phyloP scores from a whole-genome alignment of 2,329 filamentous ascomycete species.

The Exophiala sideris region DNA sequence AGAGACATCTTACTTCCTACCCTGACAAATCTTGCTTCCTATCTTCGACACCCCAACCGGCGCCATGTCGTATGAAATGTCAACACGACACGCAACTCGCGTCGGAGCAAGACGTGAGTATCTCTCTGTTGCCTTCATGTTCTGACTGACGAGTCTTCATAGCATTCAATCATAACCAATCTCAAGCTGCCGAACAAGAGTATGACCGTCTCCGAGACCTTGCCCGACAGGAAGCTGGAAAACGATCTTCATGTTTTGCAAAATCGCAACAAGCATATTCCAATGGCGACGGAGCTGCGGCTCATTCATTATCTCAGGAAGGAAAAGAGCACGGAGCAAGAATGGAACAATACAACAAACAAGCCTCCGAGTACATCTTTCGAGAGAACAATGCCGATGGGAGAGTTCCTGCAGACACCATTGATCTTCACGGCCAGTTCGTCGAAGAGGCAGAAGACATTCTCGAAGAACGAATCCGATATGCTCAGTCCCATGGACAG shows the following conservation, averaged over 20 bases:
- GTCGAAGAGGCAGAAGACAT: slow-evolving; percentile 94
- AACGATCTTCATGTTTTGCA: slow-evolving; percentile 75
- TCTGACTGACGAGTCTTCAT: slow-evolving; percentile 1
- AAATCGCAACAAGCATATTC: slow-evolving; percentile 78
- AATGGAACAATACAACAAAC: slow-evolving; percentile 85
- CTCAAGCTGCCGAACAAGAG: slow-evolving; percentile 70
- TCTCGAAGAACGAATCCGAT: slow-evolving; percentile 77
- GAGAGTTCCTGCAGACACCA: slow-evolving; percentile 73
- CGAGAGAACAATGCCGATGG: slow-evolving; percentile 83
- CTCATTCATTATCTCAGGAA: slow-evolving; percentile 78
- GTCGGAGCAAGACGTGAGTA: slow-evolving; percentile 26
- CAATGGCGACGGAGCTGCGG: slow-evolving; percentile 74
- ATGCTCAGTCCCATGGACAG: slow-evolving; percentile 70
- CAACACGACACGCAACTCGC: slow-evolving; percentile 35
- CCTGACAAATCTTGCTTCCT: neutral
- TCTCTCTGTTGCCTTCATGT: neutral
- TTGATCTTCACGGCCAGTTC: slow-evolving; percentile 92
- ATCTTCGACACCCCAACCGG: neutral
- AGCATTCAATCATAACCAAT: slow-evolving; percentile 74
- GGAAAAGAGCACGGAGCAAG: slow-evolving; percentile 78
- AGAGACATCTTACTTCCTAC: too few relatives aligned
- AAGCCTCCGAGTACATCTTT: slow-evolving; percentile 93
- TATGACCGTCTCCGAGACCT: slow-evolving; percentile 87
- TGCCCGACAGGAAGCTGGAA: slow-evolving; percentile 74
- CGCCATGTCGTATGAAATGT: slow-evolving; percentile 42